Evolutionary conservation across 164 flowering plant genomes (phyloP).

Genomic region (Houttuynia cordata): DNA sequence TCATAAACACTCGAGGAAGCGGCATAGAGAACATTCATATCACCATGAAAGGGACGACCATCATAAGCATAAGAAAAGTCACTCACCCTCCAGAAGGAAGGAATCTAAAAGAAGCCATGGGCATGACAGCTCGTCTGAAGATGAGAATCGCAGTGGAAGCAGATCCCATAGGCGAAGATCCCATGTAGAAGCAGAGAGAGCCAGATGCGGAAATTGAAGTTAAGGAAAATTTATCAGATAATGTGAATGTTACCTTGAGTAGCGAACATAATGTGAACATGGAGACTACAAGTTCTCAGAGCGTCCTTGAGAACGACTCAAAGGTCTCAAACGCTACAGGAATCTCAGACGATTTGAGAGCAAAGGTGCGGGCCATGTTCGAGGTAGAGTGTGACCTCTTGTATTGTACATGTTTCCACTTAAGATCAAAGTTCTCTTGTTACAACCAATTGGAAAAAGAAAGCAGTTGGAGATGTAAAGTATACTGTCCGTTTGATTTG

Average conservation of each 20-base stretch:
- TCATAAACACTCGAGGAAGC: slow-evolving; percentile 35
- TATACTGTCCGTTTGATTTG: too few relatives aligned
- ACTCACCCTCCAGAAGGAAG: slow-evolving; percentile 32
- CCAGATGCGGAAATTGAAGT: slow-evolving; percentile 45
- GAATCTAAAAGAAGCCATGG: slow-evolving; percentile 15
- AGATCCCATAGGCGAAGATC: slow-evolving; percentile 21
- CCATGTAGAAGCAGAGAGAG: slow-evolving; percentile 21
- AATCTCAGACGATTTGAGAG: slow-evolving; percentile 69
- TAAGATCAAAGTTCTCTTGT: too few relatives aligned
- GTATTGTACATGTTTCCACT: not conserved
- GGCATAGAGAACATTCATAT: slow-evolving; percentile 40
- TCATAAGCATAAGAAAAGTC: slow-evolving; percentile 31
- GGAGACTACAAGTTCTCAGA: slow-evolving; percentile 6
- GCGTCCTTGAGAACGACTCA: slow-evolving; percentile 15
- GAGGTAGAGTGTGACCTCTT: slow-evolving; percentile 19
- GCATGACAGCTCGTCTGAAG: slow-evolving; percentile 31
- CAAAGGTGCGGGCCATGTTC: slow-evolving; percentile 85
- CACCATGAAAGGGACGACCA: slow-evolving; percentile 39
- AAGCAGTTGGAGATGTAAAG: too few relatives aligned
- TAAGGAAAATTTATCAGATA: slow-evolving; percentile 2
- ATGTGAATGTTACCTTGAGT: slow-evolving; percentile 1
- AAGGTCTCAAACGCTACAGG: slow-evolving; percentile 28
- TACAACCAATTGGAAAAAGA: too few relatives aligned
- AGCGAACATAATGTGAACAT: slow-evolving; percentile 6
- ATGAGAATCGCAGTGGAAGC: slow-evolving; percentile 20